Evolutionary conservation across 495 filamentous ascomycete species (phyloP).

Genomic region (Penicillium mononematosum): DNA sequence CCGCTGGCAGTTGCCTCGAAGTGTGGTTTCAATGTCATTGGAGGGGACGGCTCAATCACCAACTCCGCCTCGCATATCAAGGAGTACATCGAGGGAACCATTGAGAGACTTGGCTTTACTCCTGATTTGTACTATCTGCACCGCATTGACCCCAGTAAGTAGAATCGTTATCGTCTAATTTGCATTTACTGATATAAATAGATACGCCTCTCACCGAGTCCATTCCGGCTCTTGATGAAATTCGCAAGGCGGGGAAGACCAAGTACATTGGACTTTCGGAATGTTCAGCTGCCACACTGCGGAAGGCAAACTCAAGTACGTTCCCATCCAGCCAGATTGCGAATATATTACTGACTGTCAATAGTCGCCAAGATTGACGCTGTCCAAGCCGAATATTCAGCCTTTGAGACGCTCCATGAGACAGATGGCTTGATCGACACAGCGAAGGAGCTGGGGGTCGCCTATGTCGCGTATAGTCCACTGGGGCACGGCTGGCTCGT

Average conservation of each 20-base stretch:
- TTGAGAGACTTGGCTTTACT: constrained; percentile 49
- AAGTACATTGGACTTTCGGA: constrained; percentile 50
- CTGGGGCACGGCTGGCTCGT: constrained; percentile 49
- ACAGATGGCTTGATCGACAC: constrained; percentile 42
- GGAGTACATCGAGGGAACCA: constrained; percentile 52
- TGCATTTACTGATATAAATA: constrained; percentile 12
- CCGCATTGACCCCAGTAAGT: constrained; percentile 43
- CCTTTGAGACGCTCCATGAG: constrained; percentile 50
- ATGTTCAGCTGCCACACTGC: constrained; percentile 44
- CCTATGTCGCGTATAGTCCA: constrained; percentile 48
- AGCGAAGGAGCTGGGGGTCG: constrained; percentile 40
- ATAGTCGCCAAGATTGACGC: constrained; percentile 51
- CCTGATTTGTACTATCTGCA: constrained; percentile 48
- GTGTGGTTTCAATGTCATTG: constrained; percentile 44
- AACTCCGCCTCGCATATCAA: constrained; percentile 53
- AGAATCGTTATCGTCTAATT: neutral
- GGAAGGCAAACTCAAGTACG: constrained; percentile 45
- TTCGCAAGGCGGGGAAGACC: constrained; percentile 47
- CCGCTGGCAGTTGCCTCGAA: constrained; percentile 44
- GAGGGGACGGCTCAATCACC: constrained; percentile 30
- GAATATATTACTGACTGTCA: constrained; percentile 3
- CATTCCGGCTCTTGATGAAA: constrained; percentile 45
- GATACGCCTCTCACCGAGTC: constrained; percentile 50
- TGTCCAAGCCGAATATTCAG: constrained; percentile 52
- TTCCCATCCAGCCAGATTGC: neutral